Evolutionary conservation across 768 basidiomycete species (phyloP).

Genomic region (Tubosaeta sp.): DNA sequence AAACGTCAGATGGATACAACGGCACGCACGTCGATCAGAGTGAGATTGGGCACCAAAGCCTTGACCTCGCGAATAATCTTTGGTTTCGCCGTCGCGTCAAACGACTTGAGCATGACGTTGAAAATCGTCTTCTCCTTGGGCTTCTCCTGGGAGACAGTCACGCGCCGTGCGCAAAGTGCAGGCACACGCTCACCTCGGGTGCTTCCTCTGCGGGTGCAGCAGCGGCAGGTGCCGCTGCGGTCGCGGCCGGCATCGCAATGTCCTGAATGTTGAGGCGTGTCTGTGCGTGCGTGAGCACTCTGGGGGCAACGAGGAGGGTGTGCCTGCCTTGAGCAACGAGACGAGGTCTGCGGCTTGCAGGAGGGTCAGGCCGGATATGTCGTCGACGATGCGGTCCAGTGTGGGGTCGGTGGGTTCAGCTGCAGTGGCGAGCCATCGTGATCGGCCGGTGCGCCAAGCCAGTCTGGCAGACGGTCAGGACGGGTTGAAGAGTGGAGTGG

Average conservation of each 20-base stretch:
- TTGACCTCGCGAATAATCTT: conserved; percentile 99
- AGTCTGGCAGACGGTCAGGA: conserved; percentile 8
- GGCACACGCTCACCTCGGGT: conserved; percentile 48
- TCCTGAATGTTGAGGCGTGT: conserved; percentile 94
- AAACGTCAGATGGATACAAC: not conserved
- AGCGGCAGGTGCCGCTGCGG: conserved; percentile 54
- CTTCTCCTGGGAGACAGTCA: conserved; percentile 57
- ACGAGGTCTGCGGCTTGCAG: conserved; percentile 96
- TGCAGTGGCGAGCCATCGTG: conserved; percentile 55
- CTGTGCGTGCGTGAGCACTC: conserved; percentile 37
- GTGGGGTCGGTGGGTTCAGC: conserved; percentile 56
- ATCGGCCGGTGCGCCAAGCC: conserved; percentile 29
- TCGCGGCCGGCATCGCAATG: conserved; percentile 84
- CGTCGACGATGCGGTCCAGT: conserved; percentile 83
- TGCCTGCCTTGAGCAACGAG: conserved; percentile 75
- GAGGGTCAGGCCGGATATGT: conserved; percentile 83
- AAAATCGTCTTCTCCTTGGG: conserved; percentile 99
- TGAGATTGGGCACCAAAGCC: conserved; percentile 91
- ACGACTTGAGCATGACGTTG: conserved; percentile 91
- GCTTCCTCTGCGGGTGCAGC: conserved; percentile 58
- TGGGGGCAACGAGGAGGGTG: too few relatives aligned
- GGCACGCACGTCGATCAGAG: conserved; percentile 85
- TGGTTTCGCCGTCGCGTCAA: conserved; percentile 87
- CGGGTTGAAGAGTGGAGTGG: not conserved
- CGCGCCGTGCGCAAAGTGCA: not conserved